Evolutionary conservation across 345 rosid genomes (phyloP), one percentile per base, ranked within the genome.

Genomic region (Sapria himalayana): DNA sequence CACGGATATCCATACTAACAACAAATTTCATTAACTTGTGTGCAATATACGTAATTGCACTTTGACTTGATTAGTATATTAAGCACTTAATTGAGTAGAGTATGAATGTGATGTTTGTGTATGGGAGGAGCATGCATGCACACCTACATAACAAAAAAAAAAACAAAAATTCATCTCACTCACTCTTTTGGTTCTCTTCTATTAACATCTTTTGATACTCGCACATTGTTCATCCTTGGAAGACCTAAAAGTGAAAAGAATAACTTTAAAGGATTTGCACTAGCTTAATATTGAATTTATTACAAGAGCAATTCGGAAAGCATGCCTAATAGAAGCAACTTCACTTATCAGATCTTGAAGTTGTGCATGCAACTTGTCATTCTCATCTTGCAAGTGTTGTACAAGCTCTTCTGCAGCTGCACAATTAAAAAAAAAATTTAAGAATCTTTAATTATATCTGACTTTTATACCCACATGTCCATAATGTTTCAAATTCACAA

Each of bases 151-250:
- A n/a, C n/a, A n/a, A n/a, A n/a, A n/a, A n/a, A n/a, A n/a, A n/a
- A n/a, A n/a, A n/a, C n/a, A n/a, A n/a, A n/a, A n/a, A n/a, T n/a
- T n/a, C n/a, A n/a, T n/a, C n/a, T n/a, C n/a, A n/a, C 94, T 72
- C 69, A 81, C 97, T 73, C 79, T 78, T 86, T 43, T 62, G 51
- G 15, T 56, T 72, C 61, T 74, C 89, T 76, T 66, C 82, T 53
- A 51, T 32, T 32, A 81, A 59, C 47, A 60, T 66, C 50, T 64
- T 73, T 50, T 86, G 85, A 69, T 51, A 64, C 42, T 66, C 71
- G 60, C 41, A 55, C 64, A 48, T 39, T 60, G 63, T 22, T 65
- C 52, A 31, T 72, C 75, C 58, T 50, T 62, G 62, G 48, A 40
- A 18, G 74, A 68, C 55, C 94, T 86, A 42, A 18, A 39, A 49